A percentile compares a stretch with the other conserved stretches of the same genome.
phyloP scores from a whole-genome alignment of 352 stramenopile species.

The Phytophthora megakarya region DNA sequence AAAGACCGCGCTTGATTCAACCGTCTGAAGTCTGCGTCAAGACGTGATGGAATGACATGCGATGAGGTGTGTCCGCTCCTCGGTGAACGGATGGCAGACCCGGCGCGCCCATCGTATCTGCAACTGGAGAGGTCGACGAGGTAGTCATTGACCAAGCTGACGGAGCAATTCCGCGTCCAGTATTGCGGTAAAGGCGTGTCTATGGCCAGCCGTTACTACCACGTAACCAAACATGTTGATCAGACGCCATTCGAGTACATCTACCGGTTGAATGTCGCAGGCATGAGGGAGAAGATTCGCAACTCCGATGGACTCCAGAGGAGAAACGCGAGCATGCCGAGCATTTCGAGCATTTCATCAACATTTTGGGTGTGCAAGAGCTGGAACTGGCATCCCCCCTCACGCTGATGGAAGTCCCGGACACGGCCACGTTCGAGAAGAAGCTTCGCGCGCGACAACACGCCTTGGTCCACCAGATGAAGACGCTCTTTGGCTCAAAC shows the following conservation, averaged over 20 bases:
- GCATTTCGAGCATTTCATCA: too few relatives aligned
- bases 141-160: slow-evolving; percentile 15
- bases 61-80: slow-evolving; percentile 21
- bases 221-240: too few relatives aligned
- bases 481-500: too few relatives aligned
- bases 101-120: slow-evolving; percentile 11
- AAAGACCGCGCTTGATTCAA: slow-evolving; percentile 17
- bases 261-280: too few relatives aligned
- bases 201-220: slow-evolving; percentile 11
- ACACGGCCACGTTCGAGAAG: slow-evolving; percentile 5
- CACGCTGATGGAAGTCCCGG: neutral
- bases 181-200: slow-evolving; percentile 28
- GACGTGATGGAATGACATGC: too few relatives aligned
- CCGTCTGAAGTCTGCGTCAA: neutral
- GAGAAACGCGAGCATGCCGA: too few relatives aligned
- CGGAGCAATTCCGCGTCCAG: slow-evolving; percentile 16
- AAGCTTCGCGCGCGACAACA: slow-evolving; percentile 10
- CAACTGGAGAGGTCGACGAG: neutral
- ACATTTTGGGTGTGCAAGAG: too few relatives aligned
- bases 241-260: too few relatives aligned
- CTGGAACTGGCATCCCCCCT: neutral
- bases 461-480: neutral
- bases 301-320: too few relatives aligned
- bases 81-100: slow-evolving; percentile 12
- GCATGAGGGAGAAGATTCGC: too few relatives aligned